Base-by-base conservation (phyloP, 1,284 basidiomycete genomes). In the Erythrobasidium hasegawianum region DNA sequence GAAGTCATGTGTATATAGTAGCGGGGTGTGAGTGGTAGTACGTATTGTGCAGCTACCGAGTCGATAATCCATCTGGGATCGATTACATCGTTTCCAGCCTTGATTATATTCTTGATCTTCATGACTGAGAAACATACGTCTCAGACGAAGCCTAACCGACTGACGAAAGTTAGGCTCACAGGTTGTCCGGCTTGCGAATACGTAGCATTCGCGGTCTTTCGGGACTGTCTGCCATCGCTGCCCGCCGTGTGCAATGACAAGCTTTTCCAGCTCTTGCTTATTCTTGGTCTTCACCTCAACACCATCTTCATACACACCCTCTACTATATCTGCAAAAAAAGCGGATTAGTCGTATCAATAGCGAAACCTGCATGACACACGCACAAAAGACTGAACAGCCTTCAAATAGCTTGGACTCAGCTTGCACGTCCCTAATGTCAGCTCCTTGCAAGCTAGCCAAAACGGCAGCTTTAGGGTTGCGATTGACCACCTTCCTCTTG, bases 51-150 rank as follows among this genome's bases (percentile, higher is more conserved):
- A 2, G 81, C 79, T 49, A 93, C 81, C n/a, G 86, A 90, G 72
- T 91, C 88, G 50, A 81, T 75, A 56, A 96, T 80, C 90, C 91
- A 96, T 33, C 82, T 78, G 0, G 92, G 89, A 60, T 82, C 85
- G 62, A 95, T 79, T 56, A 94, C 83, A 73, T 90, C 87, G 69
- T 87, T 71, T 0, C 75, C 76, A 40, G 77, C 76, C 45, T 74
- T 72, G 38, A 75, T 76, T 84, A 86, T 72, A 83, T 81, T 73
- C 82, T 75, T 77, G 27, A 74, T 76, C 57, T 73, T 68, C 16
- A 78, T 75, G 38, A 72, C 77, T 78, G 59, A 11, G 24, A 11
- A 33, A 1, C 55, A 26, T 41, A 49, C 52, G 67, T 10, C 64
- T 57, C 14, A 11, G 22, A 1, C 9, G 26, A 2, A 24, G 1